Evolutionary conservation across 2,329 filamentous ascomycete genomes (phyloP), one percentile per base, ranked within the genome.

Genomic region (Ceratocystis lukuohia): DNA sequence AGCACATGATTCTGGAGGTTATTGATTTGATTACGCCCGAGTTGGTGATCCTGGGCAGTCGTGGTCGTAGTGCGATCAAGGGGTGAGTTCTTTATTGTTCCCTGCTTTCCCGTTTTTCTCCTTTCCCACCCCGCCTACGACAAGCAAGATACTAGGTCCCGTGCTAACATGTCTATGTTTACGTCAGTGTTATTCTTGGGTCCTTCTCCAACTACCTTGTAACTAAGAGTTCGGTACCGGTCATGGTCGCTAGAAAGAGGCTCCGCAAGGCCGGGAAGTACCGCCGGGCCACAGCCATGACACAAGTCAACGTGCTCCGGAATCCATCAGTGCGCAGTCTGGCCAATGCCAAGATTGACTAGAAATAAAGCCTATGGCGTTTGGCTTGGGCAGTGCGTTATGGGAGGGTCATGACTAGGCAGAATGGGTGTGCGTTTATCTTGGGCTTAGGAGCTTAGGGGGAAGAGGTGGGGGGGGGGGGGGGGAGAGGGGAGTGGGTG

Each of bases 201-300:
- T 96, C 92, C 0, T 97, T 99, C 76, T 96, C 90, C 68, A 97
- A 97, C 74, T 99, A 99, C 73, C 81, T 99, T 6, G 92, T 99
- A 41, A 96, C 91, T 46, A 97, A 97, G 78, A 96, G 91, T 69
- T 96, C 90, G 1, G 91, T 96, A 17, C 94, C 94, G 0, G 94
- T 99, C 68, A 99, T 99, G 94, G 94, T 97, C 45, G 94, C 94
- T 6, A 82, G 94, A 68, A 96, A 96, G 79, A 88, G 89, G 67
- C 80, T 96, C 56, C 82, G 89, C 62, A 96, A 96, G 75, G 89
- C 95, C 77, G 87, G 84, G 74, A 92, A 93, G 74, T 88, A 88
- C 74, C 88, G 88, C 75, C 84, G 84, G 68, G 73, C 71, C 64
- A 82, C 84, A 20, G 84, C 85, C 56, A 78, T 89, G 68, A 85